Evolutionary conservation across 768 basidiomycete species (phyloP).

Genomic region (Cystobasidium tubakii): DNA sequence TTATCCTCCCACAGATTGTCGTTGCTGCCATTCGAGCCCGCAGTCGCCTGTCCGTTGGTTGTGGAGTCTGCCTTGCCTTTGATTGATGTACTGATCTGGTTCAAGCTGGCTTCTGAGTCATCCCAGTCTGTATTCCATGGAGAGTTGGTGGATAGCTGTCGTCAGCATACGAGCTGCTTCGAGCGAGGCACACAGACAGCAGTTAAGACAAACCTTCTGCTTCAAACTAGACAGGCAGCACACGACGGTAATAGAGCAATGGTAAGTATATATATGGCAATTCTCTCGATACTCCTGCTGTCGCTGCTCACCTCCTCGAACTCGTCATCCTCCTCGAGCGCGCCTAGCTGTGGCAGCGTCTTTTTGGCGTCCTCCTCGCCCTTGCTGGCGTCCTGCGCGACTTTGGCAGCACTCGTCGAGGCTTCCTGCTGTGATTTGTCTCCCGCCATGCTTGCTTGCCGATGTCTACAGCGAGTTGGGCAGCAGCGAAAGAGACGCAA

Average conservation of each 20-base stretch:
- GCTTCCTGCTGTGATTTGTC: constrained; percentile 16
- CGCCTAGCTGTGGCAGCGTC: constrained; percentile 37
- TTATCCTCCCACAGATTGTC: constrained; percentile 99
- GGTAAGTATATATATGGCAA: too few relatives aligned
- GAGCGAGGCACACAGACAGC: neutral
- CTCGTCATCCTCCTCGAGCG: constrained; percentile 46
- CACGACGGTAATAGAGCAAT: too few relatives aligned
- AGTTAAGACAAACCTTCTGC: constrained; percentile 39
- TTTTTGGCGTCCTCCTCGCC: constrained; percentile 27
- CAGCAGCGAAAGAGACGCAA: neutral
- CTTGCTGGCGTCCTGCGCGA: constrained; percentile 5
- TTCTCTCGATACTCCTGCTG: too few relatives aligned
- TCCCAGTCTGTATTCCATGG: constrained; percentile 42
- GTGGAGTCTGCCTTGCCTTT: constrained; percentile 21
- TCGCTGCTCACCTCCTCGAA: constrained; percentile 42
- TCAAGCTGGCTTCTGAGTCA: constrained; percentile 15
- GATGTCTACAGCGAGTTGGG: neutral
- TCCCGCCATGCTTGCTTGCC: constrained; percentile 18
- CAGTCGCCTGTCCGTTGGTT: constrained; percentile 52
- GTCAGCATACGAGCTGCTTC: neutral
- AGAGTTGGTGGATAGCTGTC: neutral
- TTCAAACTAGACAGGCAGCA: constrained; percentile 43
- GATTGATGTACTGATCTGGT: constrained; percentile 19
- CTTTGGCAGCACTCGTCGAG: constrained; percentile 9
- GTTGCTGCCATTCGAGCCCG: constrained; percentile 56